Base-by-base conservation (phyloP, 2,329 filamentous ascomycete species). In the Nannizziopsis arthrosporioides region DNA sequence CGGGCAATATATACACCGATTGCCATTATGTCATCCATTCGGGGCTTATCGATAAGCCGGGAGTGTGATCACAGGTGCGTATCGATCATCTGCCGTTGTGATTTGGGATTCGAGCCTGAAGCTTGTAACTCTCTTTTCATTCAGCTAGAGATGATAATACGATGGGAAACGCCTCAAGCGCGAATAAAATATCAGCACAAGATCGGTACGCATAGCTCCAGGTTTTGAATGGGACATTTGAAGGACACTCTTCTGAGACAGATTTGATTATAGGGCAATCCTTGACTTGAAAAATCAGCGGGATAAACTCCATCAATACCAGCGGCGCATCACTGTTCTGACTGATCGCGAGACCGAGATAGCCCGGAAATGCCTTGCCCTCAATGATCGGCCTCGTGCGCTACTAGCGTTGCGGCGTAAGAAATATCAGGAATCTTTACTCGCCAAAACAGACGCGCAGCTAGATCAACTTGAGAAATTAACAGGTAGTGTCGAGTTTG, bases 271-370 rank as follows among this genome's bases (percentile, higher is more conserved):
- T 63, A 95, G 89, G 72, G 90, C 90, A 51, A 95, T 96, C 68
- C 83, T 96, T 61, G 89, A 96, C 70, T 84, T 96, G 72, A 96
- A 96, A 73, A 87, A 81, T 68, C 90, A 96, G 72, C 89, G 92
- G 66, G 92, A 98, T 74, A 93, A 88, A 67, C 82, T 98, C 2
- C 89, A 93, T 61, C 88, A 94, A 66, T 96, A 96, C 72, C 90
- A 95, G 68, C 84, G 84, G 61, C 84, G 85, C 60, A 92, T 98
- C 62, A 83, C 81, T 32, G 75, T 85, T 44, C 79, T 98, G 34
- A 95, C 90, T 5, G 78, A 82, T 62, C 84, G 84, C 55, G 90
- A 98, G 70, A 94, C 84, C 42, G 83, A 81, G 40, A 84, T 94
- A 50, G 90, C 92, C 17, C 81, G 79, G 56, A 77, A 86, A 70